These are phyloP conservation scores for Mycena haematopus DNA, from an alignment of 768 basidiomycete genomes.

Conservation along the genomic window DNA sequence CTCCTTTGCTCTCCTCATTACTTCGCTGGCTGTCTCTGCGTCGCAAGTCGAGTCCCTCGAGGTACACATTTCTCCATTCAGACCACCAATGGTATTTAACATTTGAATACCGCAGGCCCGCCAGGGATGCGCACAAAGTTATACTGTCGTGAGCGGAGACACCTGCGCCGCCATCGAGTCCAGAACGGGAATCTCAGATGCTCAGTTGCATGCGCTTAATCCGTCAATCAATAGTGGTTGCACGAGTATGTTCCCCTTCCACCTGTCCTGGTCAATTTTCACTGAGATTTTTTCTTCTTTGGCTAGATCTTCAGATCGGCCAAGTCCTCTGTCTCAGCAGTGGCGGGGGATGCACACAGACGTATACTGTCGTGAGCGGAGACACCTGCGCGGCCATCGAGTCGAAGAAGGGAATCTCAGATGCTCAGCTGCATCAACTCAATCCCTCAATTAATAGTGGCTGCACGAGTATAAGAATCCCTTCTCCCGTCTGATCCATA, in stretches of 20 bases:
- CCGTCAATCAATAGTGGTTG: slow-evolving; percentile 23
- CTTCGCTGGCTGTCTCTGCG: slow-evolving; percentile 18
- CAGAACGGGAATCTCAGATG: slow-evolving; percentile 11
- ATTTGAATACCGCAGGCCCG: slow-evolving; percentile 11
- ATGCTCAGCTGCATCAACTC: slow-evolving; percentile 14
- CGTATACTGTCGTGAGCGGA: slow-evolving; percentile 25
- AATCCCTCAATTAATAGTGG: slow-evolving; percentile 23
- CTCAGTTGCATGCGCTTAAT: slow-evolving; percentile 17
- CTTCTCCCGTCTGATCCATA: not conserved
- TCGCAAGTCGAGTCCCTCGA: slow-evolving; percentile 5
- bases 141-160: slow-evolving; percentile 24
- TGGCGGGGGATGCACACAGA: not conserved
- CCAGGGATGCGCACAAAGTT: slow-evolving; percentile 8
- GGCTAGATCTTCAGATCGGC: slow-evolving; percentile 20
- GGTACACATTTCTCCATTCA: slow-evolving; percentile 10
- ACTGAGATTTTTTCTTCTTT: not conserved
- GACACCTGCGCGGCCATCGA: slow-evolving; percentile 24
- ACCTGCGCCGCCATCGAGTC: slow-evolving; percentile 20
- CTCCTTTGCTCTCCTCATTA: slow-evolving; percentile 14
- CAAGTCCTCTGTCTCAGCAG: slow-evolving; percentile 10
- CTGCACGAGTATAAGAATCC: slow-evolving; percentile 23
- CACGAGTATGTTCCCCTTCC: slow-evolving; percentile 18
- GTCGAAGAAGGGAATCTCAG: slow-evolving; percentile 8
- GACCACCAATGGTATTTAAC: not conserved
- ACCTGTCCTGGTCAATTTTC: not conserved